Base-by-base conservation (phyloP, 169 alveolate species). In the Nephromyces sp. region DNA sequence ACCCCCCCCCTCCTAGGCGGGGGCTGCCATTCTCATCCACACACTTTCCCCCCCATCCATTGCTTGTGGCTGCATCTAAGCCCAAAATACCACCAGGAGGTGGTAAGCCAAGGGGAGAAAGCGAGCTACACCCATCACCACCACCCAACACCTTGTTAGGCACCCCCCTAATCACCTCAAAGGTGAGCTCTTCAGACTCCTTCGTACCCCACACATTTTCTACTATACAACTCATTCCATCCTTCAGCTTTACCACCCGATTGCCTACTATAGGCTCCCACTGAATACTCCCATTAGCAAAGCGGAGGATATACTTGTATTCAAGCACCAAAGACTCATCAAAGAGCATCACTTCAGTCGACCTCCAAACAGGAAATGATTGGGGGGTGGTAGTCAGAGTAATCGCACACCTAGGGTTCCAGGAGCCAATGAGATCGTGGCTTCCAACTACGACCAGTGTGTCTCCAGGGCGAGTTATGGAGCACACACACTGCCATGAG, bases 211-310 rank as follows among this genome's bases (percentile, higher is more conserved):
- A 82, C n/a, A 63, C 77, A 33, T 79, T 75, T 27, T 63, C 68
- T 24, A 79, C 52, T 6, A 24, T 21, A 5, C 73, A 74, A 27
- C 57, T 34, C 0, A 72, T 52, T 43, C 68, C 70, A 28, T 80
- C 80, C 24, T 64, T 68, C 15, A 82, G n/a, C 8, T 33, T 52
- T 30, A 80, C 69, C 30, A 32, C 74, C 27, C 88, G 76, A 65
- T 82, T 82, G 24, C 69, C 71, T 25, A 62, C 8, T 31, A 73
- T 69, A 25, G 77, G 84, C 43, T 82, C 88, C 88, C 88, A 82
- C 22, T 51, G 57, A 24, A 82, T 33, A 1, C 33, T 69, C 24
- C 75, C 53, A 1, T 6, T 24, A 15, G 75, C 79, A 6, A 72
- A 66, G 6, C 65, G 30, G 22, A 82, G 70, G 25, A 82, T 30